Evolutionary conservation across 768 basidiomycete genomes (phyloP).

Genomic region (Royoungia palumana): DNA sequence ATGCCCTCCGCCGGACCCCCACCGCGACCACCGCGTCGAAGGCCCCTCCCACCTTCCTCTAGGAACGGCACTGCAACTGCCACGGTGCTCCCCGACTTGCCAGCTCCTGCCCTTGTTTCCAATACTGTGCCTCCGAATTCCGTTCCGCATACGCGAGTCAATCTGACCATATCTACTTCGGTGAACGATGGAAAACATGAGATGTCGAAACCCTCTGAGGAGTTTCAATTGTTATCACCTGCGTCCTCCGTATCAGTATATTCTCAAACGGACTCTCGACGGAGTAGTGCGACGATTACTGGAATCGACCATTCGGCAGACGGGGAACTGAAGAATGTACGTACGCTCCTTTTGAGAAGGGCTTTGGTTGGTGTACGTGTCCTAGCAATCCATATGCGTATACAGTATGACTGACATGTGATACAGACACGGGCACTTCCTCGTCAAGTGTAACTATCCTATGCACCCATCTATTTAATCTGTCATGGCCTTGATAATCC

Average conservation of each 20-base stretch:
- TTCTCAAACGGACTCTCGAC: not conserved
- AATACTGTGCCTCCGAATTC: constrained; percentile 7
- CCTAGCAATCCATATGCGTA: not conserved
- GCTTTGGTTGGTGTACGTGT: constrained; percentile 5
- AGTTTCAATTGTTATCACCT: not conserved
- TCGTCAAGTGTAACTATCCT: not conserved
- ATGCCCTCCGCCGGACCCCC: constrained; percentile 6
- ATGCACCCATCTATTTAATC: not conserved
- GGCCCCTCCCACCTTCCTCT: constrained; percentile 2
- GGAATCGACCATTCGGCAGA: not conserved
- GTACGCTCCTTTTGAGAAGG: not conserved
- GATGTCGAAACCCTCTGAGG: not conserved
- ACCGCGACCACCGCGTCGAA: constrained; percentile 12
- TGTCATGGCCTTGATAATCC: constrained; percentile 23
- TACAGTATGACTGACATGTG: constrained; percentile 7
- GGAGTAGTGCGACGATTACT: not conserved
- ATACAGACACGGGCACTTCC: not conserved
- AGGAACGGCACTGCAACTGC: not conserved
- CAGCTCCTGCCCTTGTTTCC: not conserved
- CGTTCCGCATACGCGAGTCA: constrained; percentile 30
- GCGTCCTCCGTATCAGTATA: not conserved
- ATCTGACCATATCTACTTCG: constrained; percentile 11
- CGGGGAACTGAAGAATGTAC: not conserved
- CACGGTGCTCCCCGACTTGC: not conserved
- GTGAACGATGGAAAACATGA: not conserved